These are phyloP conservation scores for Mycena crocata DNA, from an alignment of 768 basidiomycete genomes.

Conservation along the genomic window DNA sequence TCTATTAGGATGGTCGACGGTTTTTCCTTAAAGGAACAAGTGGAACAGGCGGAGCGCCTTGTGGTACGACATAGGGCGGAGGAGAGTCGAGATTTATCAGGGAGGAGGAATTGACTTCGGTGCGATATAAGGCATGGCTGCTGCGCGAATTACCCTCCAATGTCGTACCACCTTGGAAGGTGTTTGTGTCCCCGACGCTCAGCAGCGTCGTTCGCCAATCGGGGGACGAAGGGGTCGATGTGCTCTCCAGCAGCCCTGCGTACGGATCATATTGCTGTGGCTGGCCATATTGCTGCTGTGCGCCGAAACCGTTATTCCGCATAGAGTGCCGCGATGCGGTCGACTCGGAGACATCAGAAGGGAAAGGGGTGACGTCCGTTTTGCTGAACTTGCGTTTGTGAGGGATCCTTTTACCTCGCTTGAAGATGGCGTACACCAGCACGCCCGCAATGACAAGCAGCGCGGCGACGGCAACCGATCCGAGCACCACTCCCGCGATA, in stretches of 20 bases:
- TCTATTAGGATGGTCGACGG: background rate
- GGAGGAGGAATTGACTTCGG: background rate
- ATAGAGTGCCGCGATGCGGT: background rate
- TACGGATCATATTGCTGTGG: background rate
- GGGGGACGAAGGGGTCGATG: conserved; percentile 5
- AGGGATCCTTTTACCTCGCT: background rate
- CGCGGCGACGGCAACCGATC: conserved; percentile 32
- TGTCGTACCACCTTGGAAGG: conserved; percentile 22
- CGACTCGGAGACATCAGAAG: background rate
- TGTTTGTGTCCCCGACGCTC: conserved; percentile 9
- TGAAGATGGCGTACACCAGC: conserved; percentile 20
- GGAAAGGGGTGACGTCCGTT: conserved; percentile 24
- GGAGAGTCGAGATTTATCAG: conserved; percentile 22
- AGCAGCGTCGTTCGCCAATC: conserved; percentile 24
- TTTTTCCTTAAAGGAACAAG: conserved; percentile 46
- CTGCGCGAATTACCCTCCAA: background rate
- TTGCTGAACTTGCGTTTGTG: conserved; percentile 15
- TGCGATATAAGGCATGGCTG: conserved; percentile 13
- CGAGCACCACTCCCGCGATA: conserved; percentile 29
- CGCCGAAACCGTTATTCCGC: too few species aligned
- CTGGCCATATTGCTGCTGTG: background rate
- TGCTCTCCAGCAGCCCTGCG: conserved; percentile 3
- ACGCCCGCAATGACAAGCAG: conserved; percentile 32
- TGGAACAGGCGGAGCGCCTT: conserved; percentile 7
- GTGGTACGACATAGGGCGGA: conserved; percentile 23